These are phyloP conservation scores for Ilyonectria sp. DNA, from an alignment of 2,329 filamentous ascomycete genomes.

Conservation along the genomic window DNA sequence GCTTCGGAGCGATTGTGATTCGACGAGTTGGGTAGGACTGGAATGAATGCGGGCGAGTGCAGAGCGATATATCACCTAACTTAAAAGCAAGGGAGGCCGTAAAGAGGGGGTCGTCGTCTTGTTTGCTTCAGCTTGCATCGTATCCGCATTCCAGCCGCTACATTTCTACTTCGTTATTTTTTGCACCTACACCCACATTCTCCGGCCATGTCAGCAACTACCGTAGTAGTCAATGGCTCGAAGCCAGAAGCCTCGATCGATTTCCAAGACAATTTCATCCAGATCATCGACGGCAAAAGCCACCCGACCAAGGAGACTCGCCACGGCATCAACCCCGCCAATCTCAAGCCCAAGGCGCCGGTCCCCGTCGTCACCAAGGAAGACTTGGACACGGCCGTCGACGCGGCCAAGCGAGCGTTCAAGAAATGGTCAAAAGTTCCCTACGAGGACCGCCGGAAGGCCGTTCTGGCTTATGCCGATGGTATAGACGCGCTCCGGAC, in stretches of 20 bases:
- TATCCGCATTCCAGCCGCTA: background rate
- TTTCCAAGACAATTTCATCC: constrained; percentile 39
- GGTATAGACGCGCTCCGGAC: constrained; percentile 38
- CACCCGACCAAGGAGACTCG: constrained; percentile 35
- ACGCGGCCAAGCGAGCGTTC: constrained; percentile 44
- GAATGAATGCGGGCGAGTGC: background rate
- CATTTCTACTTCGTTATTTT: no score
- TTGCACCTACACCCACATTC: no score
- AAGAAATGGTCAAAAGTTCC: constrained; percentile 47
- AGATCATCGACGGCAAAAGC: constrained; percentile 44
- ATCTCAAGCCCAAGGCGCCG: constrained; percentile 48
- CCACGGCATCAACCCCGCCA: constrained; percentile 50
- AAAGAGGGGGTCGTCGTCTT: background rate
- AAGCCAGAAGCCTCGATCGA: constrained; percentile 20
- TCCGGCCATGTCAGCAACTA: background rate
- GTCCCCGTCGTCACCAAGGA: constrained; percentile 46
- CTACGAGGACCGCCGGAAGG: constrained; percentile 41
- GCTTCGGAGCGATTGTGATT: background rate
- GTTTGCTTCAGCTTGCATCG: background rate
- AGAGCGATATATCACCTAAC: background rate
- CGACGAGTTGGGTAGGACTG: background rate
- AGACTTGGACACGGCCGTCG: constrained; percentile 46
- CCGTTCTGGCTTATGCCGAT: constrained; percentile 46
- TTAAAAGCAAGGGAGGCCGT: background rate
- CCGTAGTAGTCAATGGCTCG: constrained; percentile 33